Base-by-base conservation (phyloP, 164 flowering plant species). In the Liquidambar formosana region DNA sequence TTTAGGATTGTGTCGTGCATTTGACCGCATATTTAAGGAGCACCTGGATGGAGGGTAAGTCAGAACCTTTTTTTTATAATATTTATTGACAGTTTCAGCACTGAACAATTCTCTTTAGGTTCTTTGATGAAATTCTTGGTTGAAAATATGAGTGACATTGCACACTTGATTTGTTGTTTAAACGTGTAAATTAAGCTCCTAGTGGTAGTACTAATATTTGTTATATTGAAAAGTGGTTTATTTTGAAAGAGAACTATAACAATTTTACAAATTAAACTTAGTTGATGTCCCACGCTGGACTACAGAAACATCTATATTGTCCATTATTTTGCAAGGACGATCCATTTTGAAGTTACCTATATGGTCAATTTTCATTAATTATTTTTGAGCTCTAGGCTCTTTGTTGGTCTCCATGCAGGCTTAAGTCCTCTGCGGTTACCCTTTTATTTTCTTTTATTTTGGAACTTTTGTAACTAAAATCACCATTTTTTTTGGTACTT, bases 41-140 rank as follows among this genome's bases (percentile, higher is more conserved):
- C 95, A 90, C 72, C 82, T 92, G 49, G 97, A 92, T 73, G 97
- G 97, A 80, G 91, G 93, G 97, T 92, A 87, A 79, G 11, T 23
- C 5, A 13, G 0, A 43, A 19, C 11, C 10, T 57, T 47, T 45
- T 41, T 25, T 44, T 8, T 53, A 59, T 10, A 38, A 16, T 22
- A 63, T 52, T 28, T 46, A 16, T 33, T 62, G 26, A 14, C 19
- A 45, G 0, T 52, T 47, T 26, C 44, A 5, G 25, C 22, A 47
- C 14, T 3, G 3, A 46, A 9, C 25, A 33, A 16, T 49, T n/a
- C 51, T 45, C 22, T 27, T 52, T 45, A 19, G 12, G n/a, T 57
- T 58, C 21, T 63, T 21, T 61, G 41, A 4, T 27, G 19, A 13
- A 64, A 65, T 54, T 51, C 5, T 41, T 76, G 66, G 28, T 22